Conservation (phyloP, 2,329 filamentous ascomycete species). For the Chaetoscypha palmicola region DNA sequence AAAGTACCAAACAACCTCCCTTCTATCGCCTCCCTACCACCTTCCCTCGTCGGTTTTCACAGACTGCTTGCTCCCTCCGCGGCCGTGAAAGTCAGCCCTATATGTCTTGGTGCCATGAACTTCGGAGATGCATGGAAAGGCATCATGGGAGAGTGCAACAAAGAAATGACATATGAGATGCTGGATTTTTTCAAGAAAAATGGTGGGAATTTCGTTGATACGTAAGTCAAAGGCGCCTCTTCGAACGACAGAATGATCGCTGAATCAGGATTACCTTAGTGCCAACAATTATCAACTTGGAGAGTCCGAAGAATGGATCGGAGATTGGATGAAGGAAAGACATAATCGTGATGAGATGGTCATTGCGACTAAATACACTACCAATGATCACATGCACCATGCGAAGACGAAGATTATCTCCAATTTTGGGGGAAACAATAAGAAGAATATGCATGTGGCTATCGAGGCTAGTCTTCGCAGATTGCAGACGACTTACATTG, state of each 20-base stretch:
- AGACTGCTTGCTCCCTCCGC: background rate
- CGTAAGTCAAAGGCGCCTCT: too few species aligned
- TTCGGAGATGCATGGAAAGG: background rate
- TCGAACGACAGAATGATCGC: too few species aligned
- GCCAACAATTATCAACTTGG: conserved; percentile 49
- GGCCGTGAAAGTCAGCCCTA: background rate
- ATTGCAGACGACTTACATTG: conserved; percentile 61
- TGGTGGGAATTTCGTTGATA: conserved; percentile 62
- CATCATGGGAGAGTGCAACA: conserved; percentile 42
- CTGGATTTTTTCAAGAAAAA: conserved; percentile 46
- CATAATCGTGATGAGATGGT: conserved; percentile 44
- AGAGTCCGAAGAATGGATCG: conserved; percentile 23
- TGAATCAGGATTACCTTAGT: too few species aligned
- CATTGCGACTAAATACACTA: conserved; percentile 48
- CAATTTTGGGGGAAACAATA: conserved; percentile 17
- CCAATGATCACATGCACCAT: conserved; percentile 18
- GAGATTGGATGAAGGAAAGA: conserved; percentile 48
- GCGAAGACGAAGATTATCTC: conserved; percentile 6
- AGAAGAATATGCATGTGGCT: conserved; percentile 12
- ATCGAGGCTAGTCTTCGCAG: conserved; percentile 37
- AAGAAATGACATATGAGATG: conserved; percentile 47
- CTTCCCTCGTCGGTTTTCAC: background rate
- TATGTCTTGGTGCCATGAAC: background rate
- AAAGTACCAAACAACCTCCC: too few species aligned
- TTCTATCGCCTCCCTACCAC: too few species aligned